Conservation (phyloP, 202 grass and related monocot species). For the Cymbopogon flexuosus region DNA sequence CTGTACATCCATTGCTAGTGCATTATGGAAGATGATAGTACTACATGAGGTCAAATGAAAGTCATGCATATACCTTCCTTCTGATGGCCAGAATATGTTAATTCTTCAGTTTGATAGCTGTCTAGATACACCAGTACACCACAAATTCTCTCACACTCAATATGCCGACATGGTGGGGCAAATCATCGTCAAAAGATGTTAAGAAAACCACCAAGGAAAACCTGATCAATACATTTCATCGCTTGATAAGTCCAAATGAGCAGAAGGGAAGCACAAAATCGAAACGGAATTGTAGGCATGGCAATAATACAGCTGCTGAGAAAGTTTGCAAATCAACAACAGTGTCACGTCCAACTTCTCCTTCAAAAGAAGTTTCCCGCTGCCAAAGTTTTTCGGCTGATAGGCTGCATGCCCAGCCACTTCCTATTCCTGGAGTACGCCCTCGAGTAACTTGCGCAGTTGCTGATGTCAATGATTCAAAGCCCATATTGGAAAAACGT, state of each 20-base stretch:
- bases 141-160: slow-evolving; percentile 30
- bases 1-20: neutral
- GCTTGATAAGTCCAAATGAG: slow-evolving; percentile 76
- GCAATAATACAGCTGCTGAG: slow-evolving; percentile 45
- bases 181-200: slow-evolving; percentile 84
- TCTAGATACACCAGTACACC: slow-evolving; percentile 10
- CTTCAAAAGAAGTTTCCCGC: slow-evolving; percentile 79
- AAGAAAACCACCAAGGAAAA: slow-evolving; percentile 97
- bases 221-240: slow-evolving; percentile 76
- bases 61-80: neutral
- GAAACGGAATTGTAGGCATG: slow-evolving; percentile 45
- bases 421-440: slow-evolving; percentile 59
- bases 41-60: slow-evolving; percentile 19
- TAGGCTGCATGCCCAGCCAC: slow-evolving; percentile 63
- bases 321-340: slow-evolving; percentile 76
- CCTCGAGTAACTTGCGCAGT: slow-evolving; percentile 46
- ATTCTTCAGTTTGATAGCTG: slow-evolving; percentile 18
- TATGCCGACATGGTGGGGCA: slow-evolving; percentile 94
- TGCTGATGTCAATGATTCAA: slow-evolving; percentile 72
- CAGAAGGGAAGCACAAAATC: slow-evolving; percentile 70
- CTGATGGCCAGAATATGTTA: slow-evolving; percentile 33
- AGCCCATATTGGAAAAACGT: slow-evolving; percentile 71
- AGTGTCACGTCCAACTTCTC: slow-evolving; percentile 79
- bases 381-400: slow-evolving; percentile 90
- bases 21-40: slow-evolving; percentile 6